These are phyloP conservation scores for Eutypa lata DNA, from an alignment of 2,329 filamentous ascomycete genomes.

Conservation along the genomic window DNA sequence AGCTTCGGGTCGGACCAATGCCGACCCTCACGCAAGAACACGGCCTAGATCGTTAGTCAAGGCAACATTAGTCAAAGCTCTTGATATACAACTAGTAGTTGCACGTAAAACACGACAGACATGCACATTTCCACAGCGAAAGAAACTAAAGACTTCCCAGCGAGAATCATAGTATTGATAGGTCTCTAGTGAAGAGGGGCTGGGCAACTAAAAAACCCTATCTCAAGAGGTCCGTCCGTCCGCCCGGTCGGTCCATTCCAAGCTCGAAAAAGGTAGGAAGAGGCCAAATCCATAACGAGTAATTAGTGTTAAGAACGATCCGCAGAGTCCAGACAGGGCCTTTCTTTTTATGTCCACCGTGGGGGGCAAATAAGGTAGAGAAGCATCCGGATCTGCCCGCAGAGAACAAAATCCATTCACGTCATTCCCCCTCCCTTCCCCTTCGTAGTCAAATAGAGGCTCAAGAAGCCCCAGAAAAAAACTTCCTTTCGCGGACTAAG, in stretches of 20 bases:
- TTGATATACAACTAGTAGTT: too few species aligned
- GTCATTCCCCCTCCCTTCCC: slow-evolving; percentile 4
- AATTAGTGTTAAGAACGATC: slow-evolving; percentile 6
- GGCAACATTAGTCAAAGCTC: too few species aligned
- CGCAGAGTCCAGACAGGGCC: slow-evolving; percentile 1
- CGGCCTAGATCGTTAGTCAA: too few species aligned
- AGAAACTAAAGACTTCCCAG: too few species aligned
- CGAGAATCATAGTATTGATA: slow-evolving; percentile 8
- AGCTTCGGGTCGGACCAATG: too few species aligned
- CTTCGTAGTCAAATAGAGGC: slow-evolving; percentile 12
- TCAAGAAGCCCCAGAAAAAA: slow-evolving; percentile 12
- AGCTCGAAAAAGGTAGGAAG: slow-evolving; percentile 15
- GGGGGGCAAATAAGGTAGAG: slow-evolving; percentile 4
- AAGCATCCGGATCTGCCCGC: slow-evolving; percentile 10
- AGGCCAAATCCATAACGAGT: slow-evolving; percentile 12
- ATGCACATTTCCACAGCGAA: too few species aligned
- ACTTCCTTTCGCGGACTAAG: slow-evolving; percentile 21
- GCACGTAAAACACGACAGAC: too few species aligned
- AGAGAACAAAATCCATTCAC: slow-evolving; percentile 1
- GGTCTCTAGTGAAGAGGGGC: slow-evolving; percentile 19
- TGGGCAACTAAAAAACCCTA: slow-evolving; percentile 22
- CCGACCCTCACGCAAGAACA: too few species aligned
- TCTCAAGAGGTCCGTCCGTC: slow-evolving; percentile 13
- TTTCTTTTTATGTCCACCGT: slow-evolving; percentile 1
- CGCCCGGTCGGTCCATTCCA: slow-evolving; percentile 2